Evolutionary conservation across 257 asterid species (phyloP).

Genomic region (Verbena officinalis): DNA sequence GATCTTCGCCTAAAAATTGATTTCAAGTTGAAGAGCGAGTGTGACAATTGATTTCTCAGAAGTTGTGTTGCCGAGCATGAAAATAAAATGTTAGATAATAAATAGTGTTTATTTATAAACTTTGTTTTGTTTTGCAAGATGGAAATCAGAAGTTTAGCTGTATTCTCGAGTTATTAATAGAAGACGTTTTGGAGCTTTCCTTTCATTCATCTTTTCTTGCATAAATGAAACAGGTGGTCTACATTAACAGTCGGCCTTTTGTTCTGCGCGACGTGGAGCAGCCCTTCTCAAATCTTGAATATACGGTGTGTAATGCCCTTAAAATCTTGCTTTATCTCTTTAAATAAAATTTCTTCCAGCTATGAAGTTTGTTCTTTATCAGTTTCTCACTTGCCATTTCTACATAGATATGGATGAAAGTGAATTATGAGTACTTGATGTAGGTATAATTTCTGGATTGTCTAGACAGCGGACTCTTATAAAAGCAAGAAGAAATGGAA

Average conservation of each 20-base stretch:
- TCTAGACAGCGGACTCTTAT: neutral
- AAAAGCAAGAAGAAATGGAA: constrained; percentile 12
- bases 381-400: constrained; percentile 5
- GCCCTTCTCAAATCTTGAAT: constrained; percentile 95
- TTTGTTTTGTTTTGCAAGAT: constrained; percentile 23
- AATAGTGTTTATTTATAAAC: constrained; percentile 20
- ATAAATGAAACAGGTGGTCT: constrained; percentile 69
- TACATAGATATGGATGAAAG: constrained; percentile 27
- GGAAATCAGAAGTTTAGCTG: constrained; percentile 18
- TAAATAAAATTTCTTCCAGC: constrained; percentile 11
- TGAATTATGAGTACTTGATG: constrained; percentile 20
- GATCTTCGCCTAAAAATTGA: neutral
- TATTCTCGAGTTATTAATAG: constrained; percentile 10
- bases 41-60: neutral
- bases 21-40: constrained; percentile 16
- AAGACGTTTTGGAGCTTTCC: constrained; percentile 16
- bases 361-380: constrained; percentile 8
- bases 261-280: constrained; percentile 97
- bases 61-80: constrained; percentile 22
- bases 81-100: constrained; percentile 6
- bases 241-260: constrained; percentile 94
- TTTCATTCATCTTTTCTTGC: constrained; percentile 16
- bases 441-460: constrained; percentile 20
- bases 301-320: constrained; percentile 72
- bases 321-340: constrained; percentile 23